Conservation (phyloP, 805 yeast genomes). For the Scheffersomyces lignosus region DNA sequence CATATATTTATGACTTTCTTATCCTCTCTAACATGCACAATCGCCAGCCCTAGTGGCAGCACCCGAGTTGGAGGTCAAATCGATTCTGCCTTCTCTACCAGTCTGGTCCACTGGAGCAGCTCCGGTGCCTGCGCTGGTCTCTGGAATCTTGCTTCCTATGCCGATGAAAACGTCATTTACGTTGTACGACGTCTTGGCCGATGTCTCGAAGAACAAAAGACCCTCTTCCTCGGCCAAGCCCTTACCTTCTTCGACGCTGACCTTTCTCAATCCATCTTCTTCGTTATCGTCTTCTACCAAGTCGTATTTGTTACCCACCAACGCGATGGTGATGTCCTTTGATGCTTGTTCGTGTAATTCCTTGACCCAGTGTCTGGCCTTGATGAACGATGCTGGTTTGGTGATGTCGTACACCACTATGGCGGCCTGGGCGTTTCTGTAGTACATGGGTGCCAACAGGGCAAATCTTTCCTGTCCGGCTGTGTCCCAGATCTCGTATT, state of each 20-base stretch:
- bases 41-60: slow-evolving; percentile 9
- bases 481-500: slow-evolving; percentile 94
- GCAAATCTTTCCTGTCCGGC: slow-evolving; percentile 99
- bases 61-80: slow-evolving; percentile 22
- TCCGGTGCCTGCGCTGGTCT: slow-evolving; percentile 16
- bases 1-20: too few species aligned
- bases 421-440: slow-evolving; percentile 96
- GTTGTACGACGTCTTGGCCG: slow-evolving; percentile 87
- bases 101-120: slow-evolving; percentile 9
- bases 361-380: slow-evolving; percentile 96
- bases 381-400: slow-evolving; percentile 89
- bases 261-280: slow-evolving; percentile 63
- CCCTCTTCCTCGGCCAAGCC: slow-evolving; percentile 89
- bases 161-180: slow-evolving; percentile 90
- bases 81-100: slow-evolving; percentile 33
- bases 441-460: slow-evolving; percentile 94
- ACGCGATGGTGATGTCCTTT: slow-evolving; percentile 87
- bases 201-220: slow-evolving; percentile 86
- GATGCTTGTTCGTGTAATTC: slow-evolving; percentile 94
- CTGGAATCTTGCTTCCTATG: slow-evolving; percentile 85
- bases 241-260: slow-evolving; percentile 82
- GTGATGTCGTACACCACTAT: slow-evolving; percentile 94
- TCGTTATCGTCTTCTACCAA: slow-evolving; percentile 56
- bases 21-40: slow-evolving; percentile 21
- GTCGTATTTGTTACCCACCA: slow-evolving; percentile 92